phyloP scores from a whole-genome alignment of 2,329 filamentous ascomycete genomes.

The Biscogniauxia marginata region DNA sequence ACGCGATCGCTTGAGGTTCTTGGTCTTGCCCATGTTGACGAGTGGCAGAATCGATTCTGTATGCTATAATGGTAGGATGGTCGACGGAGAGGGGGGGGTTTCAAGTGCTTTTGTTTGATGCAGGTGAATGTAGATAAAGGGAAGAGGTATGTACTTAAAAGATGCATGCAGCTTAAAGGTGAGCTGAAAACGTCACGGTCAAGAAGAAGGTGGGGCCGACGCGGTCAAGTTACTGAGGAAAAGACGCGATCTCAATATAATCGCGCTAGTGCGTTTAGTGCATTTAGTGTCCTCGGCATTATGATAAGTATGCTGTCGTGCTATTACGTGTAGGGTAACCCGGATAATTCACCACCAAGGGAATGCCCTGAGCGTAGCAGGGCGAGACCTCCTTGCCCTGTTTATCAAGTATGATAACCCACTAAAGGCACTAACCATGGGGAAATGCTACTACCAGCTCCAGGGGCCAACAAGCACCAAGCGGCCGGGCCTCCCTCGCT shows the following conservation, averaged over 20 bases:
- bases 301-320: background rate
- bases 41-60: too few species aligned
- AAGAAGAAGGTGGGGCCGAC: background rate
- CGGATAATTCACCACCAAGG: background rate
- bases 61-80: too few species aligned
- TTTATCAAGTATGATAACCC: background rate
- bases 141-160: background rate
- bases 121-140: background rate
- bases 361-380: background rate
- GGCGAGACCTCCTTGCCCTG: background rate
- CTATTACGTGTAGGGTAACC: background rate
- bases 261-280: background rate
- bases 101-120: too few species aligned
- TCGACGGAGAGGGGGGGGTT: too few species aligned
- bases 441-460: background rate
- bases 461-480: background rate
- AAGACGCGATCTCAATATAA: background rate
- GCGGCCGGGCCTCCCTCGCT: too few species aligned
- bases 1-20: constrained; percentile 29
- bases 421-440: background rate
- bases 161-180: background rate
- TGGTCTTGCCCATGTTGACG: constrained; percentile 23
- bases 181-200: background rate
- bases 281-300: too few species aligned
- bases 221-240: background rate